Conservation (phyloP, 1,284 basidiomycete genomes). For the Malassezia globosa region DNA sequence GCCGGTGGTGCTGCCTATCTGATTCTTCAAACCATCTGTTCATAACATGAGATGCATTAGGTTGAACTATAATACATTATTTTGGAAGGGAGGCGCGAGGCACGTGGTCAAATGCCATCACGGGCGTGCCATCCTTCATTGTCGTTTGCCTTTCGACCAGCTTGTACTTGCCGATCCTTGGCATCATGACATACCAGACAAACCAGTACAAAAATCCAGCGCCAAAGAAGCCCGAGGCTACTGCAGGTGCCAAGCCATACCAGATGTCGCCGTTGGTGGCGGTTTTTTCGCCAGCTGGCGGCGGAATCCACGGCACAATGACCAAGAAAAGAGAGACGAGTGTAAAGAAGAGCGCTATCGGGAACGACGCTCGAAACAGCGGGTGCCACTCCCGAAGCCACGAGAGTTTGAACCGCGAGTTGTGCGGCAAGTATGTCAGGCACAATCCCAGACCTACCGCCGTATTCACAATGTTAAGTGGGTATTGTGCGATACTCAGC, state of each 20-base stretch:
- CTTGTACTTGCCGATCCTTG: slow-evolving; percentile 52
- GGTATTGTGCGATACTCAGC: slow-evolving; percentile 56
- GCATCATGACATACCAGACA: slow-evolving; percentile 52
- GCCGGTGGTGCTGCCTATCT: no score
- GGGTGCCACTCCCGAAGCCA: slow-evolving; percentile 28
- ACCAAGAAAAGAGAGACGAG: slow-evolving; percentile 54
- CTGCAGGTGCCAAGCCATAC: slow-evolving; percentile 24
- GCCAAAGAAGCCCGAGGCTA: slow-evolving; percentile 46
- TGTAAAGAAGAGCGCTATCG: slow-evolving; percentile 55
- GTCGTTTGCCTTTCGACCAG: slow-evolving; percentile 5
- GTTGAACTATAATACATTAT: background rate
- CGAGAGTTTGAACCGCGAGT: slow-evolving; percentile 4
- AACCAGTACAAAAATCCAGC: slow-evolving; percentile 55
- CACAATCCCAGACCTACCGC: slow-evolving; percentile 56
- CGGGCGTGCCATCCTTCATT: slow-evolving; percentile 54
- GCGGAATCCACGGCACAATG: slow-evolving; percentile 54
- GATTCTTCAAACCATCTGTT: no score
- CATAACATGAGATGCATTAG: background rate
- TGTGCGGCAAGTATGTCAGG: slow-evolving; percentile 23
- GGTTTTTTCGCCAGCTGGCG: slow-evolving; percentile 37
- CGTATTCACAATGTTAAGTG: slow-evolving; percentile 50
- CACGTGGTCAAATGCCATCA: slow-evolving; percentile 44
- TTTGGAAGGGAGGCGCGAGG: background rate
- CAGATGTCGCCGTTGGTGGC: slow-evolving; percentile 2
- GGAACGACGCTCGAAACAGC: slow-evolving; percentile 47